phyloP scores from a whole-genome alignment of 2,329 filamentous ascomycete genomes.

The Phoma sp. region DNA sequence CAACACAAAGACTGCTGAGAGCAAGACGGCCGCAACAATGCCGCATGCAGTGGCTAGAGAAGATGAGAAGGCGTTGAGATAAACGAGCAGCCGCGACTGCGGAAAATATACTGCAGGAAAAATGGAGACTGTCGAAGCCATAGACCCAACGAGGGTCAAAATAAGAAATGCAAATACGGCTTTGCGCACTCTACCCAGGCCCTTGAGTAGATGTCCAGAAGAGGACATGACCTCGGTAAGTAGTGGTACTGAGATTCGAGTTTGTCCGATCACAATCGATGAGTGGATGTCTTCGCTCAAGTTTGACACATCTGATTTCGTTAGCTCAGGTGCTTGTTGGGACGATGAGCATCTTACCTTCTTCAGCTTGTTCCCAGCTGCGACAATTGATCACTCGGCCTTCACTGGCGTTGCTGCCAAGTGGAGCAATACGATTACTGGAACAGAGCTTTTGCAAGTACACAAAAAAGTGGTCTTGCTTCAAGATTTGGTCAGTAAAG shows the following conservation, averaged over 20 bases:
- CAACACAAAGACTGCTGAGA: conserved; percentile 17
- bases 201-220: conserved; percentile 5
- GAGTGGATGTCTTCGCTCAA: conserved; percentile 14
- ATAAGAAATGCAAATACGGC: conserved; percentile 27
- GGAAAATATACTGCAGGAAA: conserved; percentile 30
- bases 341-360: conserved; percentile 1
- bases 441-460: conserved; percentile 21
- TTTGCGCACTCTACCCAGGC: conserved; percentile 10
- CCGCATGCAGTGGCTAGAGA: conserved; percentile 13
- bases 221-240: conserved; percentile 16
- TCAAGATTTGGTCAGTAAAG: conserved; percentile 8
- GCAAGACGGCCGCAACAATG: conserved; percentile 23
- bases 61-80: conserved; percentile 24
- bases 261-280: conserved; percentile 21
- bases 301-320: conserved; percentile 10
- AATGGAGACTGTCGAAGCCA: conserved; percentile 15
- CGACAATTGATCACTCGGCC: conserved; percentile 14
- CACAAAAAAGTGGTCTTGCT: conserved; percentile 23
- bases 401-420: not conserved
- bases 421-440: not conserved
- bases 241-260: conserved; percentile 24
- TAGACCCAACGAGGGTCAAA: conserved; percentile 21
- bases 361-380: conserved; percentile 15
- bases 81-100: conserved; percentile 28
- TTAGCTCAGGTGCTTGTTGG: not conserved